A percentile compares a stretch with the other conserved stretches of the same genome.
phyloP scores from a whole-genome alignment of 2,329 filamentous ascomycete species.

The Thelonectria blattea region DNA sequence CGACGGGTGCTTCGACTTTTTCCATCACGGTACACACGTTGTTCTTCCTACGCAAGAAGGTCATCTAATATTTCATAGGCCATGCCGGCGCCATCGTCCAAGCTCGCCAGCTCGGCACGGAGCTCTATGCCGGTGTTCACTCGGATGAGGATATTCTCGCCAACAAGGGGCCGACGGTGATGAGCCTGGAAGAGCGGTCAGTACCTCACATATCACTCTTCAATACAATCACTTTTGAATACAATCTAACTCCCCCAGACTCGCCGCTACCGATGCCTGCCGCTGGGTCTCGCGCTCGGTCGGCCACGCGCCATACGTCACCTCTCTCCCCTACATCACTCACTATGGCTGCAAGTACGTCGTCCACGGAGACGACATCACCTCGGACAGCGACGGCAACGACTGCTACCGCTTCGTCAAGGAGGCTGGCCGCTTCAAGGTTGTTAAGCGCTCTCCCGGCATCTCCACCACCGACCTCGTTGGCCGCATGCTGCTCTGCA shows the following conservation, averaged over 20 bases:
- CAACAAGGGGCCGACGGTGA: constrained; percentile 98
- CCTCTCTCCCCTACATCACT: constrained; percentile 88
- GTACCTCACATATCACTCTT: constrained; percentile 14
- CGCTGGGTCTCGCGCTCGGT: constrained; percentile 90
- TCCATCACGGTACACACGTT: constrained; percentile 80
- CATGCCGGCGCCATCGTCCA: constrained; percentile 98
- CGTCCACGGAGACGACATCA: constrained; percentile 96
- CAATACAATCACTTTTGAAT: neutral
- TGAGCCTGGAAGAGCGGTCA: constrained; percentile 88
- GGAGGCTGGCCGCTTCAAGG: constrained; percentile 89
- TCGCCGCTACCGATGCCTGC: constrained; percentile 91
- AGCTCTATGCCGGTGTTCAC: constrained; percentile 91
- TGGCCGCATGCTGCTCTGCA: constrained; percentile 95
- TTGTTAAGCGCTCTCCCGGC: constrained; percentile 93
- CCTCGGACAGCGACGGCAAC: constrained; percentile 88
- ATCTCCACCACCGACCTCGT: constrained; percentile 99
- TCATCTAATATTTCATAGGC: constrained; percentile 55
- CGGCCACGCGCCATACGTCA: constrained; percentile 91
- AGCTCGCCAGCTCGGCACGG: constrained; percentile 85
- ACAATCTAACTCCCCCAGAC: constrained; percentile 51
- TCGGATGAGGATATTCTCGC: constrained; percentile 94
- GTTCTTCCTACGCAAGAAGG: fast-evolving
- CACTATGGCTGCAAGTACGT: constrained; percentile 96
- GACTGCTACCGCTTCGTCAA: constrained; percentile 99
- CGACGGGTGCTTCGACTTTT: constrained; percentile 99